These are phyloP conservation scores for Cladophialophora chaetospira DNA, from an alignment of 2,329 filamentous ascomycete genomes.

Conservation along the genomic window DNA sequence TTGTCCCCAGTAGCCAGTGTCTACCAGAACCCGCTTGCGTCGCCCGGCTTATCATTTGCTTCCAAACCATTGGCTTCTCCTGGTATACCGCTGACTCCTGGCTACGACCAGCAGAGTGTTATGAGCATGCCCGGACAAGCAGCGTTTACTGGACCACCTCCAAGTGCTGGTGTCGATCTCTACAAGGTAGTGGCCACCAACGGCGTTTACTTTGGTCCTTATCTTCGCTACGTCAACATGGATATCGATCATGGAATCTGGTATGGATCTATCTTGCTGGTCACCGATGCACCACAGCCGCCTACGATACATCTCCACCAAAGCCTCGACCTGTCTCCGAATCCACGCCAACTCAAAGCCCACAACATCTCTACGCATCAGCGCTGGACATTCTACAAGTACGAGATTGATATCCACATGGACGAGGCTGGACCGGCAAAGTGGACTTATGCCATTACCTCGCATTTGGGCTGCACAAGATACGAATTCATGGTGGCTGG, in stretches of 20 bases:
- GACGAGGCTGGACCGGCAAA: constrained; percentile 73
- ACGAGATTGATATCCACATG: constrained; percentile 89
- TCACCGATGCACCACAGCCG: constrained; percentile 87
- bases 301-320: constrained; percentile 95
- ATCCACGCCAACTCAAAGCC: constrained; percentile 81
- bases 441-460: constrained; percentile 98
- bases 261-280: constrained; percentile 89
- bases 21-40: constrained; percentile 70
- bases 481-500: constrained; percentile 97
- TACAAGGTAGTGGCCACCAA: constrained; percentile 94
- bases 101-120: constrained; percentile 76
- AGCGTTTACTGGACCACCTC: constrained; percentile 88
- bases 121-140: constrained; percentile 77
- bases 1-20: constrained; percentile 79
- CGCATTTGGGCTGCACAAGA: constrained; percentile 92
- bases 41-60: constrained; percentile 63
- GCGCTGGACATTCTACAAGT: constrained; percentile 93
- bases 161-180: constrained; percentile 84
- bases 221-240: constrained; percentile 96
- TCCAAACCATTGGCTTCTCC: constrained; percentile 74
- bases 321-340: constrained; percentile 86
- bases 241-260: constrained; percentile 87
- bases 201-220: constrained; percentile 96
- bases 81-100: constrained; percentile 77
- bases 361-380: constrained; percentile 86